Evolutionary conservation across 495 filamentous ascomycete genomes (phyloP), one percentile per base, ranked within the genome.

Genomic region (Penicillium odoratum): DNA sequence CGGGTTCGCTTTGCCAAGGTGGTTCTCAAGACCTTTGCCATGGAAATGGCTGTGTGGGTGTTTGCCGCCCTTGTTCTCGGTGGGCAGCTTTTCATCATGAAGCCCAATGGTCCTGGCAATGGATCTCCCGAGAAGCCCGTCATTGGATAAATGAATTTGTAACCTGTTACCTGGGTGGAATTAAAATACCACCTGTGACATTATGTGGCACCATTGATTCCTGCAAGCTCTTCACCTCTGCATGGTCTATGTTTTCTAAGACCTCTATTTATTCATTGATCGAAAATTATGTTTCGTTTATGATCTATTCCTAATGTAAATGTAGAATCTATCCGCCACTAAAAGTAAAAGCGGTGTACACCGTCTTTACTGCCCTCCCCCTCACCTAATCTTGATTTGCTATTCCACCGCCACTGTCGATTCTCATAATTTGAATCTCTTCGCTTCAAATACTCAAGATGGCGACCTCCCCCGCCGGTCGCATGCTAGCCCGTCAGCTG

Each of bases 401-500:
- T 21, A 21, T 21, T 21, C 21, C 9, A 55, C 8, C 34, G n/a
- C 15, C 49, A 26, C 29, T 16, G 13, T 38, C 40, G 11, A 43
- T 45, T 34, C 31, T 30, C 44, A 25, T 25, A 9, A 28, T 47
- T 36, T 6, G 5, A 15, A 48, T 30, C 45, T 38, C 43, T 47
- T 58, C 28, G 55, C 50, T 5, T 25, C 30, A 49, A 21, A 21
- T 10, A 18, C 47, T 29, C 65, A 60, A n/a, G 36, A 83, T 83
- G 80, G 77, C 77, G 34, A 76, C 72, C 47, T 76, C 79, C 56
- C 64, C 83, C 43, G 85, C 90, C 28, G 91, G 86, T n/a, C 81
- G 86, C 51, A 87, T 96, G 62, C 84, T 98, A 18, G 74, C 79
- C 56, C 85, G 89, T 18, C 95, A 98, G 75, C 82, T 98, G 43